A percentile compares a stretch with the other conserved stretches of the same genome.
Conservation (phyloP, 495 filamentous ascomycete species). For the Friedmanniomyces simplex region DNA sequence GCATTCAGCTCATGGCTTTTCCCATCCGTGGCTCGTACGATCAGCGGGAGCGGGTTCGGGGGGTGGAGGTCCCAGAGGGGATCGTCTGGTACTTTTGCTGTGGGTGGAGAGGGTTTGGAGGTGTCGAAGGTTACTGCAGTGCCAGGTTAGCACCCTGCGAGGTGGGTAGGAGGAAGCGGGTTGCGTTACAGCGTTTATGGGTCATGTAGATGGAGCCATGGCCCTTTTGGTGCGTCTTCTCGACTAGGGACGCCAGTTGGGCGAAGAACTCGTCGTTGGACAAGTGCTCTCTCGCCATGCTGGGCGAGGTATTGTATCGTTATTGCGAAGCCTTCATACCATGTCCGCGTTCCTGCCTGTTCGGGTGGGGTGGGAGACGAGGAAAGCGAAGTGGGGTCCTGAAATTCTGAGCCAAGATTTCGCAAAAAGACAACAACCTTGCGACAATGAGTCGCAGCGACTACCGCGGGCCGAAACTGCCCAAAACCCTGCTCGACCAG, state of each 20-base stretch:
- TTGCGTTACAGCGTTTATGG: constrained; percentile 62
- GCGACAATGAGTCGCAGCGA: constrained; percentile 30
- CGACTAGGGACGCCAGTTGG: constrained; percentile 64
- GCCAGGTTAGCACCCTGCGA: not conserved
- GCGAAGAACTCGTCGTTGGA: constrained; percentile 86
- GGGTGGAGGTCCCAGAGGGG: constrained; percentile 46
- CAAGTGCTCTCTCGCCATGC: constrained; percentile 35
- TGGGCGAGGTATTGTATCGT: not conserved
- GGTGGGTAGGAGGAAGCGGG: not conserved
- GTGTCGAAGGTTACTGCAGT: constrained; percentile 22
- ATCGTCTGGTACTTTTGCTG: constrained; percentile 29
- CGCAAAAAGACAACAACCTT: not conserved
- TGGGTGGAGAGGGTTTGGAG: constrained; percentile 6
- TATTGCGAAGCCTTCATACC: too few relatives aligned
- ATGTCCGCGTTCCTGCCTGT: not conserved
- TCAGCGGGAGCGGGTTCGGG: constrained; percentile 50
- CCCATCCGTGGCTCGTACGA: constrained; percentile 78
- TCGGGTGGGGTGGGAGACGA: not conserved
- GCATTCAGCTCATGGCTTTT: constrained; percentile 38
- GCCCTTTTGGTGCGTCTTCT: constrained; percentile 51
- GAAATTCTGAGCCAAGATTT: not conserved
- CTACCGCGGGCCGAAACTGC: constrained; percentile 53
- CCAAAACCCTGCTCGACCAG: constrained; percentile 49
- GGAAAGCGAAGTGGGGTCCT: not conserved
- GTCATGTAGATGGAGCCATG: constrained; percentile 74